Evolutionary conservation across 2,329 filamentous ascomycete species (phyloP), one percentile per base, ranked within the genome.

Genomic region (Helicocarpus griseus): DNA sequence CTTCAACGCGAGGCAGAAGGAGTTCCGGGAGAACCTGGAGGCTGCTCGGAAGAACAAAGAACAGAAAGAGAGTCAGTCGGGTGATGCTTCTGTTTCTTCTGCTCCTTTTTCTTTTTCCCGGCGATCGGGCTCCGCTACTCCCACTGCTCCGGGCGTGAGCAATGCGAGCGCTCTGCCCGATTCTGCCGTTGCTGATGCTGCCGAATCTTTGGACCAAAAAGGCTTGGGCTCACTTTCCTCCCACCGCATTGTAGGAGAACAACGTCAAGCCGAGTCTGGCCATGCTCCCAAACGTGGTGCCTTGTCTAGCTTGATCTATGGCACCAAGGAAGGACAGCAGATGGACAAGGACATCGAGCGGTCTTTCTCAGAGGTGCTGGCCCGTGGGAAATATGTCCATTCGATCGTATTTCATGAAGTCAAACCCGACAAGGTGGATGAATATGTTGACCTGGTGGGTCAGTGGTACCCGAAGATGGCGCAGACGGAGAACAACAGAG

Each of bases 401-500:
- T 94, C 89, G 44, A 96, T 98, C 68, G 89, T 95, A 53, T 89
- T 95, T 65, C 93, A 98, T 74, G 82, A 94, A 56, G 93, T 98
- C 58, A 89, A 94, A 73, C 89, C 90, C 55, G 89, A 96, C 63
- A 93, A 89, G 73, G 87, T 96, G 44, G 89, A 96, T 57, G 91
- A 97, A 64, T 98, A 98, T 65, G 84, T 91, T 48, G 79, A 91
- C 53, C 77, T 97, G 47, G 88, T 97, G 13, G 89, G 93, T 54
- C 77, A 80, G 35, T 97, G 89, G 86, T 98, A 98, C 65, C 91
- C 93, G 7, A 82, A 81, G 65, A 89, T 97, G 79, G 93, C 93
- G 43, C 78, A 79, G 54, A 78, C 83, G 59, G 83, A 86, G 19
- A 85, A 93, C 72, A 95, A 97, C 73, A 91, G 91, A 72, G 91